Base-by-base conservation (phyloP, 176 grass and related monocot genomes). In the Carex cristatella region DNA sequence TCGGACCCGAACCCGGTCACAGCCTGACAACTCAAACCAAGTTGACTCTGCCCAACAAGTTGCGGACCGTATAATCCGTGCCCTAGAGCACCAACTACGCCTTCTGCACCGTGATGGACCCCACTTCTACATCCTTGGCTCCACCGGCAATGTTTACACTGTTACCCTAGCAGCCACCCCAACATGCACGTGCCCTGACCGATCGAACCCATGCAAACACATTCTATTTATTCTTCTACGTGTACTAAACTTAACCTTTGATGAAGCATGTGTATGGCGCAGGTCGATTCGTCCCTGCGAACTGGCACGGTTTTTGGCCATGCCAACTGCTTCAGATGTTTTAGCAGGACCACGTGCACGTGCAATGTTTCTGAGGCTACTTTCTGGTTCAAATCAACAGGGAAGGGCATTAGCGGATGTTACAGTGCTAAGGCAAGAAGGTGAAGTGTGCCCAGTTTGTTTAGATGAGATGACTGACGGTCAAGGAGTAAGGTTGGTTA, bases 221-320 rank as follows among this genome's bases (percentile, higher is more conserved):
- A 83, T 99, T 87, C 91, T 99, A 32, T 99, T 99, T 83, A 93
- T 99, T 55, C 86, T 99, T 58, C 88, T 99, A 68, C 96, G 96
- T 61, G 96, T 94, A 57, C 92, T 99, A 15, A 92, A 94, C 33
- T 85, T 93, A 7, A 88, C 93, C 7, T 86, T 99, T 33, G 88
- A 95, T 64, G 96, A 95, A 70, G 93, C 96, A 32, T 95, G 95
- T 81, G 89, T 99, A 0, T 99, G 93, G 96, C 66, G 90, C 65
- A 87, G 87, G 66, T 57, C 86, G 4, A 87, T 99, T 56, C 90
- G 88, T 0, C 93, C 93, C 7, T 94, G 90, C 83, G 86, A 99
- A 89, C 83, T 95, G 4, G 93, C 79, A 7, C 88, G 87, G 1
- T 90, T 99, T 44, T 85, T 94, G 54, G 85, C 1, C 77, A 46